Percentiles rank a stretch among this genome's conserved stretches.
Conservation (phyloP, 441 rosid genomes). For the Populus hybrid region DNA sequence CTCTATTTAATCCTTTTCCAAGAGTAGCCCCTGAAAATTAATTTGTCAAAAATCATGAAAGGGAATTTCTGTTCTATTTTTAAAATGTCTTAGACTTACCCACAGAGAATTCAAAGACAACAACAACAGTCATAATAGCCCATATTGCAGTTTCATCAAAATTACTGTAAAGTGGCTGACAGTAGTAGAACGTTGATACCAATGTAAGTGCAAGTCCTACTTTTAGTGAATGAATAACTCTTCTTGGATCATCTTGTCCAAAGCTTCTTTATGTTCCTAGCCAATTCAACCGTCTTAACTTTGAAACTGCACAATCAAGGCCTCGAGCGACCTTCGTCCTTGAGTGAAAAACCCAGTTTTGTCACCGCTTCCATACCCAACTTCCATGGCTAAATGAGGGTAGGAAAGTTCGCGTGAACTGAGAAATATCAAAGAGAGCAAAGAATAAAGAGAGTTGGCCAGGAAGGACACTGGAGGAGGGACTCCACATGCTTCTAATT, state of each 20-base stretch:
- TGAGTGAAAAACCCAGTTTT: slow-evolving; percentile 14
- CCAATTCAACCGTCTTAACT: slow-evolving; percentile 14
- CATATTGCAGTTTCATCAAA: too few relatives aligned
- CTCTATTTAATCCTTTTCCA: too few relatives aligned
- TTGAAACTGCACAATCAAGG: slow-evolving; percentile 12
- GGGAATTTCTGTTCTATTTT: too few relatives aligned
- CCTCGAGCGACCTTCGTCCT: slow-evolving; percentile 17
- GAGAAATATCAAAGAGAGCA: background rate
- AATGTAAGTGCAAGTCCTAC: too few relatives aligned
- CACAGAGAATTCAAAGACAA: too few relatives aligned
- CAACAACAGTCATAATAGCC: too few relatives aligned
- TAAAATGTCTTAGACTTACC: too few relatives aligned
- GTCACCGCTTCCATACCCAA: slow-evolving; percentile 16
- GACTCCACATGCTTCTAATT: slow-evolving; percentile 17
- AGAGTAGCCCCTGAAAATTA: too few relatives aligned
- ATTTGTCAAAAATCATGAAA: too few relatives aligned
- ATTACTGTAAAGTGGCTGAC: too few relatives aligned
- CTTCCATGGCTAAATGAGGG: slow-evolving; percentile 29
- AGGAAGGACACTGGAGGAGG: slow-evolving; percentile 7
- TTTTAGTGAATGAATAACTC: slow-evolving; percentile 8
- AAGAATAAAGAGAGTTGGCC: background rate
- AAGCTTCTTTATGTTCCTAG: slow-evolving; percentile 30
- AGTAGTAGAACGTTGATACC: too few relatives aligned
- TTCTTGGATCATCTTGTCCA: slow-evolving; percentile 64
- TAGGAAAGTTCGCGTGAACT: slow-evolving; percentile 8